Conservation (phyloP, 202 grass and related monocot genomes). For the Zoysia matrella region DNA sequence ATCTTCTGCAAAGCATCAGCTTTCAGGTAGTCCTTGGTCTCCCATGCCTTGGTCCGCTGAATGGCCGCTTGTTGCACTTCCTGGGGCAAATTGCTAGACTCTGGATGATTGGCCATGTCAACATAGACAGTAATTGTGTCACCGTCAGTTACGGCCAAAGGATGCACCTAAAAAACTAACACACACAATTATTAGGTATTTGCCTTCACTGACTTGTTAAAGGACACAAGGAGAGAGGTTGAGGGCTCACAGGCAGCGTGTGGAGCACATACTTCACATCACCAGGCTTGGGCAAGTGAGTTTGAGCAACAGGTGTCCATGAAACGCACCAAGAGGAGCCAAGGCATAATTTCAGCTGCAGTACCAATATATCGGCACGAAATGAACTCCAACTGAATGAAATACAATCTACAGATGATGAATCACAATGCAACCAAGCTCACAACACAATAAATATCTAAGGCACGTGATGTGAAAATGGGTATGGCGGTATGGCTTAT, state of each 20-base stretch:
- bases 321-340: conserved; percentile 55
- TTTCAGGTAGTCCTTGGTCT: conserved; percentile 52
- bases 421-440: neutral
- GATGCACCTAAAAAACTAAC: conserved; percentile 66
- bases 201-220: neutral
- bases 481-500: neutral
- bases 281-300: conserved; percentile 24
- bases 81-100: conserved; percentile 48
- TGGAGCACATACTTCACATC: conserved; percentile 73
- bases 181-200: neutral
- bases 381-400: neutral
- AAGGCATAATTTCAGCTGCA: conserved; percentile 49
- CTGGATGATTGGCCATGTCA: conserved; percentile 42
- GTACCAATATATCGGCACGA: neutral
- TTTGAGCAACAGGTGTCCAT: conserved; percentile 13
- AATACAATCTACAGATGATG: neutral
- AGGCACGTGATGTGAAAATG: neutral
- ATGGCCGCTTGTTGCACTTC: conserved; percentile 41
- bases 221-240: neutral
- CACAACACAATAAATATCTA: neutral
- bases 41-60: conserved; percentile 37
- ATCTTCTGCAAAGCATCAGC: conserved; percentile 69
- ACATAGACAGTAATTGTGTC: conserved; percentile 85
- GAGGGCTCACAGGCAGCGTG: conserved; percentile 77
- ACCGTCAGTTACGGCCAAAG: conserved; percentile 64